Conservation (phyloP, 164 flowering plant genomes). For the Tetrastigma voinierianum region DNA sequence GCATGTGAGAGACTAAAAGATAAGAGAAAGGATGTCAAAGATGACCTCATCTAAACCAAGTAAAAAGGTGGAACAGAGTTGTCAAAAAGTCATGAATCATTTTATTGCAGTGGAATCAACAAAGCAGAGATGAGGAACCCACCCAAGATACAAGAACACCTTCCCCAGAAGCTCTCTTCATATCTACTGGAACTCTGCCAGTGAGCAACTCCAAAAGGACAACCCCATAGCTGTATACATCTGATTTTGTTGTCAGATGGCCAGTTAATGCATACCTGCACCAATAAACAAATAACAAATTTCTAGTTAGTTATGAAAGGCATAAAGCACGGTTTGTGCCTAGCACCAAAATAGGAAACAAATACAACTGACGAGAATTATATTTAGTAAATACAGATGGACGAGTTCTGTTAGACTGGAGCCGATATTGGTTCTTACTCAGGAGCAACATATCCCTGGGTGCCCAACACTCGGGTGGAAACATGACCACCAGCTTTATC, state of each 20-base stretch:
- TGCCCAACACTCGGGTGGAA: conserved; percentile 93
- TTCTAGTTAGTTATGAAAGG: no score
- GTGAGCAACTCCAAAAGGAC: conserved; percentile 95
- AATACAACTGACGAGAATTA: no score
- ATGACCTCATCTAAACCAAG: no score
- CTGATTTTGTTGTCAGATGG: conserved; percentile 95
- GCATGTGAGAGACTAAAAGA: no score
- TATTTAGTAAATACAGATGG: no score
- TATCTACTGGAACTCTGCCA: conserved; percentile 91
- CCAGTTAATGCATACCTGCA: conserved; percentile 94
- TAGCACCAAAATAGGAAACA: no score
- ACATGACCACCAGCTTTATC: conserved; percentile 94
- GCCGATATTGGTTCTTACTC: conserved; percentile 54
- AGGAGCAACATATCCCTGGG: conserved; percentile 94
- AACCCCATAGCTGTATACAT: conserved; percentile 97
- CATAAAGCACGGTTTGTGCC: no score
- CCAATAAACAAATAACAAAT: conserved; percentile 2
- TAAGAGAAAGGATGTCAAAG: no score
- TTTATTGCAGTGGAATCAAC: conserved; percentile 1
- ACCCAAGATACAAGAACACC: conserved; percentile 95
- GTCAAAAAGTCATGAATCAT: not conserved
- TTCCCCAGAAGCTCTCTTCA: conserved; percentile 83
- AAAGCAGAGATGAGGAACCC: conserved; percentile 15
- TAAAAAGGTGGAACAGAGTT: no score
- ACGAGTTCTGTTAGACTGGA: no score